These are phyloP conservation scores for Flaveria ramosissima DNA, from an alignment of 129 eudicot genomes.

Conservation along the genomic window DNA sequence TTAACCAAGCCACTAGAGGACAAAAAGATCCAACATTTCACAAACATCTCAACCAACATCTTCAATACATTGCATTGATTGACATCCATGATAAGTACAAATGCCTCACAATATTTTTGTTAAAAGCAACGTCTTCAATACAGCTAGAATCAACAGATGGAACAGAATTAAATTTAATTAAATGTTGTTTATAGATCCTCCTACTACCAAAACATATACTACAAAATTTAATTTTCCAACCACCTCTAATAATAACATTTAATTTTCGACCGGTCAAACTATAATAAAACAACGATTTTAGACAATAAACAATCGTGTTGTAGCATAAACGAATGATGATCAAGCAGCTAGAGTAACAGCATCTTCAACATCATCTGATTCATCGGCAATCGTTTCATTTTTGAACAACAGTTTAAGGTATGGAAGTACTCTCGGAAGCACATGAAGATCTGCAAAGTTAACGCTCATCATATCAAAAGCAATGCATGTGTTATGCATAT, in stretches of 20 bases:
- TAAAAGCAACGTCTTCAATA: neutral
- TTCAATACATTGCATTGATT: neutral
- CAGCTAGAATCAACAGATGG: neutral
- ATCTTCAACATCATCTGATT: conserved; percentile 47
- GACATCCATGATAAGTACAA: neutral
- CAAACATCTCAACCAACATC: conserved; percentile 1
- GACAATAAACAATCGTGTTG: neutral
- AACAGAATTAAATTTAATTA: neutral
- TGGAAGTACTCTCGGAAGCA: conserved; percentile 75
- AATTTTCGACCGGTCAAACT: neutral
- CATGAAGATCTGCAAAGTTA: conserved; percentile 76
- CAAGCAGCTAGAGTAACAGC: conserved; percentile 38
- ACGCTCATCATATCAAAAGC: conserved; percentile 95
- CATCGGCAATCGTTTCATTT: conserved; percentile 60
- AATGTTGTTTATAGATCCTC: neutral
- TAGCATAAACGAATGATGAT: conserved; percentile 1
- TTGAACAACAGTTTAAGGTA: conserved; percentile 64
- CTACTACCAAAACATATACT: conserved; percentile 15
- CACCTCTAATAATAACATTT: neutral
- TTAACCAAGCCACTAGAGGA: neutral
- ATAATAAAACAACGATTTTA: no score
- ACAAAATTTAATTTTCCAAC: neutral
- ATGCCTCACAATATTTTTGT: conserved; percentile 6
- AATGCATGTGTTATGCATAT: conserved; percentile 79
- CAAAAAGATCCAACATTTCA: neutral